These are phyloP conservation scores for Nemania bipapillata DNA, from an alignment of 2,329 filamentous ascomycete genomes.

Conservation along the genomic window DNA sequence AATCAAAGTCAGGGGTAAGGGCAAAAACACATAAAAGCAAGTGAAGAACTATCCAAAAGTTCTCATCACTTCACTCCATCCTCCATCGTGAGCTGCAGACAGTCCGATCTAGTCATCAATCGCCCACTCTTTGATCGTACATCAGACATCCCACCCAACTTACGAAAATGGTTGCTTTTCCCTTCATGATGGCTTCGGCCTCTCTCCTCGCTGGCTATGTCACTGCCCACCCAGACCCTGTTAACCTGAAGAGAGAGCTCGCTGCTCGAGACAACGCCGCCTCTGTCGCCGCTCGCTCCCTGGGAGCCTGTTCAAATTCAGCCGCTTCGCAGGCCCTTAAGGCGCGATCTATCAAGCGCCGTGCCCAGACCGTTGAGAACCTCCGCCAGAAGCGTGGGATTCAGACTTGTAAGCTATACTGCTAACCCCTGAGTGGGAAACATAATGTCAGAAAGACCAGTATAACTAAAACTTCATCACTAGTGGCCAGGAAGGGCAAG, in stretches of 20 bases:
- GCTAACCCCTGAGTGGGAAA: too few relatives aligned
- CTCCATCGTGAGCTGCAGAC: background rate
- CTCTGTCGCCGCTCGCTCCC: constrained; percentile 52
- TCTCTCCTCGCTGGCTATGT: constrained; percentile 43
- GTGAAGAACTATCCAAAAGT: background rate
- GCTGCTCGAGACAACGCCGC: constrained; percentile 51
- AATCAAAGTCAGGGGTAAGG: background rate
- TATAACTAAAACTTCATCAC: background rate
- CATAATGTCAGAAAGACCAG: background rate
- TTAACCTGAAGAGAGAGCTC: constrained; percentile 52
- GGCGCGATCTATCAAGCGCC: constrained; percentile 55
- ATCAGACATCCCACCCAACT: background rate
- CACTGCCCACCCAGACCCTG: constrained; percentile 49
- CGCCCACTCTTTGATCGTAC: background rate
- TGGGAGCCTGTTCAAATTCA: constrained; percentile 55
- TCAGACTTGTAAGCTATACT: constrained; percentile 42
- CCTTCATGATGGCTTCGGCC: constrained; percentile 40
- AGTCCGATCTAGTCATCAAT: background rate
- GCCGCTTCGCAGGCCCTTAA: constrained; percentile 55
- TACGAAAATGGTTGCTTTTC: constrained; percentile 44
- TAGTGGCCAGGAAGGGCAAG: constrained; percentile 50
- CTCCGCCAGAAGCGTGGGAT: constrained; percentile 55
- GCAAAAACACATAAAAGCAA: constrained; percentile 18
- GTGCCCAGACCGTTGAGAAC: constrained; percentile 53
- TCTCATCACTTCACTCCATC: constrained; percentile 1